A percentile compares a stretch with the other conserved stretches of the same genome.
Evolutionary conservation across 495 filamentous ascomycete genomes (phyloP).

Genomic region (Trichocladium antarcticum): DNA sequence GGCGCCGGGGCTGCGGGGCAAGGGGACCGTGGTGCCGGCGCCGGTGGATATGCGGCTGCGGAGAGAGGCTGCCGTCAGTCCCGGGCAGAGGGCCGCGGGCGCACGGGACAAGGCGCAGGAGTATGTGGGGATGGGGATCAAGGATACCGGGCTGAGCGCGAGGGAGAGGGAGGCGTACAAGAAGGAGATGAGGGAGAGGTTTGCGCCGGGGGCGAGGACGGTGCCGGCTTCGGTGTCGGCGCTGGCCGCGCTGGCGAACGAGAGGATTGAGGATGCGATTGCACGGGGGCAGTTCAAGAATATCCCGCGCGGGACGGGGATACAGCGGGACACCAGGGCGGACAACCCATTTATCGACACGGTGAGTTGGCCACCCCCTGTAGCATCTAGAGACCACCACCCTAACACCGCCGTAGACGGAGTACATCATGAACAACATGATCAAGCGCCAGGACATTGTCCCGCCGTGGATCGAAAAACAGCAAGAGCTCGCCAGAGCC

Average conservation of each 20-base stretch:
- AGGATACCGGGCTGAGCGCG: slow-evolving; percentile 49
- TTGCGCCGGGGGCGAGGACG: slow-evolving; percentile 57
- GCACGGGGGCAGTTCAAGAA: slow-evolving; percentile 84
- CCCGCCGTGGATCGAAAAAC: slow-evolving; percentile 90
- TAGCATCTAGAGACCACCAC: not conserved
- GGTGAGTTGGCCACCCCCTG: slow-evolving; percentile 8
- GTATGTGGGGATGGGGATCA: slow-evolving; percentile 50
- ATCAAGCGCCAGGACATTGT: slow-evolving; percentile 86
- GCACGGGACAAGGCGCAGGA: slow-evolving; percentile 67
- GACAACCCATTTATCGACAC: slow-evolving; percentile 89
- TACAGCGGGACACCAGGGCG: slow-evolving; percentile 68
- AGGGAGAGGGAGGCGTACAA: slow-evolving; percentile 58
- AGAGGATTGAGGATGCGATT: slow-evolving; percentile 91
- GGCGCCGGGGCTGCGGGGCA: slow-evolving; percentile 32
- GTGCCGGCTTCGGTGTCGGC: slow-evolving; percentile 73
- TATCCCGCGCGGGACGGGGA: slow-evolving; percentile 68
- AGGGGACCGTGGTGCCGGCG: slow-evolving; percentile 38
- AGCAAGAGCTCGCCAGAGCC: slow-evolving; percentile 73
- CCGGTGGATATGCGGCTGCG: slow-evolving; percentile 51
- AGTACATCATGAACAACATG: slow-evolving; percentile 98
- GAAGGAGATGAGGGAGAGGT: slow-evolving; percentile 67
- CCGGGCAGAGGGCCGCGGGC: slow-evolving; percentile 54
- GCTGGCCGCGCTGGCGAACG: slow-evolving; percentile 73
- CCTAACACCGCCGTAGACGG: slow-evolving; percentile 42
- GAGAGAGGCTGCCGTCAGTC: slow-evolving; percentile 25